Evolutionary conservation across 306 rosid species (phyloP).

Genomic region (Vicia villosa): DNA sequence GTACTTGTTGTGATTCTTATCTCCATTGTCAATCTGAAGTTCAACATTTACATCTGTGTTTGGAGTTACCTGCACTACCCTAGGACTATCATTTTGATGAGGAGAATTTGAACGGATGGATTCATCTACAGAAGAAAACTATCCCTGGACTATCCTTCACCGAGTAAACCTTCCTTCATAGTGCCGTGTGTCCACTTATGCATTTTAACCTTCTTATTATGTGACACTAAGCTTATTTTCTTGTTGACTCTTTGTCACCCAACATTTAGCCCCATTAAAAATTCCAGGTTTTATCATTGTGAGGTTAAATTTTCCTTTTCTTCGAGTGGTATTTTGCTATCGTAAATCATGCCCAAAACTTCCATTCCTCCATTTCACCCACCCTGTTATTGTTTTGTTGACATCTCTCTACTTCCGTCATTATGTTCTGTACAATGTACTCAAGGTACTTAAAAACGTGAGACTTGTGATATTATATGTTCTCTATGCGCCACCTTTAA

Average conservation of each 20-base stretch:
- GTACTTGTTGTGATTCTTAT: too few relatives aligned
- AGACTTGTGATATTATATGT: constrained; percentile 7
- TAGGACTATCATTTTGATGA: too few relatives aligned
- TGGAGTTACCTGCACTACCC: too few relatives aligned
- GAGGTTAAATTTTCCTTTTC: not conserved
- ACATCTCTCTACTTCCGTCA: too few relatives aligned
- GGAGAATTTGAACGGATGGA: too few relatives aligned
- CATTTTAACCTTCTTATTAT: not conserved
- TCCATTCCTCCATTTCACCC: constrained; percentile 5
- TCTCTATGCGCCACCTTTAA: not conserved
- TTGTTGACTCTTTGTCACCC: not conserved
- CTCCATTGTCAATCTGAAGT: too few relatives aligned
- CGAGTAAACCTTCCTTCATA: not conserved
- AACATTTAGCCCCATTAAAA: not conserved
- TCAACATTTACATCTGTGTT: too few relatives aligned
- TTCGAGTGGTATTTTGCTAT: not conserved
- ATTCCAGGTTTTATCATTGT: not conserved
- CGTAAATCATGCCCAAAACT: not conserved
- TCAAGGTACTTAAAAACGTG: not conserved
- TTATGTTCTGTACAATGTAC: not conserved
- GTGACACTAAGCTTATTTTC: not conserved
- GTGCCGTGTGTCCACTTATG: not conserved
- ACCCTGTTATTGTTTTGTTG: not conserved
- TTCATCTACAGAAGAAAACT: too few relatives aligned
- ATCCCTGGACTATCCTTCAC: not conserved